A percentile compares a stretch with the other conserved stretches of the same genome.
These are phyloP conservation scores for Colletotrichum liaoningense DNA, from an alignment of 2,329 filamentous ascomycete species.

Conservation along the genomic window DNA sequence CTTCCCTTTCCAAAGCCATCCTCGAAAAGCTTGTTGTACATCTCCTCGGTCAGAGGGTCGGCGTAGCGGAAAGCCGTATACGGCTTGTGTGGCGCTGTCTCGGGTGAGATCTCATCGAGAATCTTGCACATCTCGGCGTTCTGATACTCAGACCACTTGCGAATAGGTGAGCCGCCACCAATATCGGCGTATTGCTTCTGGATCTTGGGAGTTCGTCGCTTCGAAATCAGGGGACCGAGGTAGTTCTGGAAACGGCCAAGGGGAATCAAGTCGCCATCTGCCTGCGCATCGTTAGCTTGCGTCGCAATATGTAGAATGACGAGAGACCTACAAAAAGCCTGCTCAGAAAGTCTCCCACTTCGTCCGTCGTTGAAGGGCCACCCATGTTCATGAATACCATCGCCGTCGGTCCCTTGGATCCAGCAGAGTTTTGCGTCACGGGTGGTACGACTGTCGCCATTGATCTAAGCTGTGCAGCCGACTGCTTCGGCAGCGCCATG, in stretches of 20 bases:
- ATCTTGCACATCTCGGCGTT: constrained; percentile 97
- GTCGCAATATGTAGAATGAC: not conserved
- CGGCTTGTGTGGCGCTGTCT: constrained; percentile 95
- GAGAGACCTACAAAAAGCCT: constrained; percentile 81
- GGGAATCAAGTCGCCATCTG: constrained; percentile 95
- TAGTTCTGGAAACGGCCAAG: constrained; percentile 92
- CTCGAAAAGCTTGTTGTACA: constrained; percentile 83
- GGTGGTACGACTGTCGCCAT: constrained; percentile 75
- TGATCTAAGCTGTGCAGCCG: constrained; percentile 54
- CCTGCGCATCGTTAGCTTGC: constrained; percentile 59
- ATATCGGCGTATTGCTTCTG: constrained; percentile 95
- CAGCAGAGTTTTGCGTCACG: constrained; percentile 81
- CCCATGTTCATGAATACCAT: constrained; percentile 99
- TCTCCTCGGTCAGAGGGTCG: constrained; percentile 91
- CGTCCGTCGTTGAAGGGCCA: constrained; percentile 86
- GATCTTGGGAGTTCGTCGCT: constrained; percentile 93
- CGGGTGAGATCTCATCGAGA: constrained; percentile 88
- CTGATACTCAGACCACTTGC: constrained; percentile 98
- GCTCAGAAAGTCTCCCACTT: constrained; percentile 91
- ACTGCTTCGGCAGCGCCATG: constrained; percentile 43
- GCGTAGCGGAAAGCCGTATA: constrained; percentile 98
- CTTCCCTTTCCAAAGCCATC: constrained; percentile 92
- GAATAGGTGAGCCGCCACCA: constrained; percentile 96
- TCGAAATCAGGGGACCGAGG: constrained; percentile 87
- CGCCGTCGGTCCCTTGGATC: constrained; percentile 84